Base-by-base conservation (phyloP, 2,329 filamentous ascomycete species). In the Trichoderma pleuroti region DNA sequence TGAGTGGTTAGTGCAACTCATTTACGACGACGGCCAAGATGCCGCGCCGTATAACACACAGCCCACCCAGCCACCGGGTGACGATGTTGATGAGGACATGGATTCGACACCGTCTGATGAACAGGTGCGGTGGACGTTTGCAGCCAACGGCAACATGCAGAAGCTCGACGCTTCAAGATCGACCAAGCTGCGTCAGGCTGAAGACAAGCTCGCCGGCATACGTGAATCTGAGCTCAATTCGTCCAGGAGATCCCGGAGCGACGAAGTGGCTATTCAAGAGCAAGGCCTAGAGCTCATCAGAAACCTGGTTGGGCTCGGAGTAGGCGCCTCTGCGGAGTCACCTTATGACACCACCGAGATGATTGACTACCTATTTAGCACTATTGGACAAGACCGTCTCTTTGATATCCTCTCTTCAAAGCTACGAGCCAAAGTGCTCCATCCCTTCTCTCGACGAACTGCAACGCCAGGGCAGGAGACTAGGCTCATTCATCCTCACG, bases 211-310 rank as follows among this genome's bases (percentile, higher is more conserved):
- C 46, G 79, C 82, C 21, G 79, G 80, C 7, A 80, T 90, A 14
- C 86, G 90, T 71, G 90, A 92, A 65, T 84, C 87, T 16, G 93
- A 96, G 77, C 82, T 90, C 59, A 91, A 92, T 72, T 87, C 90
- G 26, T 84, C 86, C 28, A 86, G 90, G 34, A 90, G 90, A 77
- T 89, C 91, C 21, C 88, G 91, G 66, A 90, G 90, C 74, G 92
- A 97, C 74, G 93, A 97, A 74, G 85, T 94, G 46, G 90, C 91
- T 2, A 92, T 98, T 32, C 95, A 98, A 81, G 93, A 97, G 78
- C 94, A 98, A 80, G 93, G 91, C 0, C 87, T 98, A 21, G 92
- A 97, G 75, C 91, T 98, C 75, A 89, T 99, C 73, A 88, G 95
- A 68, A 99, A 99, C 80, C 84, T 98, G 36, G 92, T 98, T 74